Evolutionary conservation across 73 alveolate species (phyloP), one percentile per base, ranked within the genome.

Genomic region (Symbiodinium natans): DNA sequence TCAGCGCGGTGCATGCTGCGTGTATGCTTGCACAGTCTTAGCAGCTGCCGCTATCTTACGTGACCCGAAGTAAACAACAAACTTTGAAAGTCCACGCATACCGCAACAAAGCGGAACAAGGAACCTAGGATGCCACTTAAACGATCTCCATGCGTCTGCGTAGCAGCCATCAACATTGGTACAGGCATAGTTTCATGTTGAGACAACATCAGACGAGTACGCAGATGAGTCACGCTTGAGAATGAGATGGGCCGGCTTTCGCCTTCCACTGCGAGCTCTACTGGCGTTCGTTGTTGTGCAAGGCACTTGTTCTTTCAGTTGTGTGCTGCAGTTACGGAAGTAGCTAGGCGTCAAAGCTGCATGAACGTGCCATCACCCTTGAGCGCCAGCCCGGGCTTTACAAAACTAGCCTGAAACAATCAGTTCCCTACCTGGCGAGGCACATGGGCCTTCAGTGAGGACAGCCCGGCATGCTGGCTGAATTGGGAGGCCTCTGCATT

Each of bases 381-480:
- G 19, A 48, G 63, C 19, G 63, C 63, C 63, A 23, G 10, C 63
- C 63, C 68, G 68, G 21, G 68, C 68, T 4, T 52, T 27, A 52
- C 0, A 27, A 52, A n/a, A 6, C 2, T 52, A 21, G 68, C 68
- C n/a, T n/a, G 25, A 4, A 52, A 17, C 29, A 27, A 52, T 52
- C 68, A 2, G 13, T 5, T 1, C 23, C 68, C 1, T 27, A 52
- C 13, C 29, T 17, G 0, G 68, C 68, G 68, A 52, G 68, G 68
- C 21, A 27, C 68, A 11, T 52, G 13, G 1, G 68, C 68, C 1
- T 52, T 52, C 68, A 27, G 21, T 52, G 94, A 82, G 5, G 94
- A 87, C 34, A 87, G 21, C 29, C 95, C 95, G 33, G 95, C 95
- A 41, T 88, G 95, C 71, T 88, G 95, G 95, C 46, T 88, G 41